Conservation (phyloP, 1,139 yeast genomes). For the Debaryomyces sp. region DNA sequence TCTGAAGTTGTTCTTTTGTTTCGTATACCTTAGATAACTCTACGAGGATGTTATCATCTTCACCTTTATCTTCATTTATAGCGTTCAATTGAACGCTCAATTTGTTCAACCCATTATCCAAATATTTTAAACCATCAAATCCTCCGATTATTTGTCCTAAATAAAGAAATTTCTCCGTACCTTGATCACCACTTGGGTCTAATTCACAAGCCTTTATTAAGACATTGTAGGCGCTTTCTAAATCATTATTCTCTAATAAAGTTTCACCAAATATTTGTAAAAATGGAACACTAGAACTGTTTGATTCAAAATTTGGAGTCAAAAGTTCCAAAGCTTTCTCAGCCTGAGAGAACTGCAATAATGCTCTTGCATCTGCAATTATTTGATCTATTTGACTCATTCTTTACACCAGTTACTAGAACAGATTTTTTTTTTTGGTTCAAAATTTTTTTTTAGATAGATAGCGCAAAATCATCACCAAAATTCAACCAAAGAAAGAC, state of each 20-base stretch:
- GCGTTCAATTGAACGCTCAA: slow-evolving; percentile 45
- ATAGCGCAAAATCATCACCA: slow-evolving; percentile 2
- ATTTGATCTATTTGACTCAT: slow-evolving; percentile 13
- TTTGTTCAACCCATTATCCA: slow-evolving; percentile 63
- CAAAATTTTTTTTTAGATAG: slow-evolving; percentile 1
- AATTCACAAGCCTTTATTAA: slow-evolving; percentile 64
- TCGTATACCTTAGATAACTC: slow-evolving; percentile 32
- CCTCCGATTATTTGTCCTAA: slow-evolving; percentile 93
- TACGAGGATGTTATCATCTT: slow-evolving; percentile 27
- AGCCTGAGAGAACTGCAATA: slow-evolving; percentile 42
- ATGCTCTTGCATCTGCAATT: slow-evolving; percentile 29
- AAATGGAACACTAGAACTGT: slow-evolving; percentile 34
- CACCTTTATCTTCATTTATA: slow-evolving; percentile 24
- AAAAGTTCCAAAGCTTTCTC: slow-evolving; percentile 43
- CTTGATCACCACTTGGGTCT: slow-evolving; percentile 66
- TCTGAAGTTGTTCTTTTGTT: slow-evolving; percentile 26
- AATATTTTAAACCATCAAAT: slow-evolving; percentile 64
- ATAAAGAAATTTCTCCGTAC: slow-evolving; percentile 82
- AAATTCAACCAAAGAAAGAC: neutral
- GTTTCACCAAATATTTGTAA: slow-evolving; percentile 66
- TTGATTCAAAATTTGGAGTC: slow-evolving; percentile 28
- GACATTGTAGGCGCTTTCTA: slow-evolving; percentile 74
- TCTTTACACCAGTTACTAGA: neutral
- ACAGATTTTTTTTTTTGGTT: neutral
- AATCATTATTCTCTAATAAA: slow-evolving; percentile 73